Evolutionary conservation across 192 early-diverging fungal species (phyloP).

Genomic region (Coemansia pectinata): DNA sequence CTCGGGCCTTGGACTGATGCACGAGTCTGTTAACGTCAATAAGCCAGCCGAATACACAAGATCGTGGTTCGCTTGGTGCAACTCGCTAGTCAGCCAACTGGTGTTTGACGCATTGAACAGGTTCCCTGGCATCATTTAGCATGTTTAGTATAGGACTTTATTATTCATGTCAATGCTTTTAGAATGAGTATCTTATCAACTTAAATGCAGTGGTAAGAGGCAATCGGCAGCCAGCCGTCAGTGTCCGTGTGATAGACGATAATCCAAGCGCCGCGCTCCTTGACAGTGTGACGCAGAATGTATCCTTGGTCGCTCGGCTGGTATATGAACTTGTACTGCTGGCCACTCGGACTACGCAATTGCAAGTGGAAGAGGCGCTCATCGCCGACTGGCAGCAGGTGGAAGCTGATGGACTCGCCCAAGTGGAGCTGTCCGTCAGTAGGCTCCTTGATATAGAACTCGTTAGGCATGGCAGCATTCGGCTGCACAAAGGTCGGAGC

Average conservation of each 20-base stretch:
- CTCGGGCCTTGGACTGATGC: conserved; percentile 62
- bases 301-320: conserved; percentile 58
- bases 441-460: conserved; percentile 58
- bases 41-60: conserved; percentile 37
- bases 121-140: conserved; percentile 44
- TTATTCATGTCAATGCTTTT: too few relatives aligned
- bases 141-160: not conserved
- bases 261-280: conserved; percentile 58
- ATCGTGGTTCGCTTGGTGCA: conserved; percentile 53
- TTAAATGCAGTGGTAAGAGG: conserved; percentile 45
- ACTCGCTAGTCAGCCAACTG: conserved; percentile 38
- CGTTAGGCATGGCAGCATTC: conserved; percentile 43
- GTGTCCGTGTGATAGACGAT: conserved; percentile 55
- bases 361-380: conserved; percentile 55
- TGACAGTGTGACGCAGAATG: conserved; percentile 52
- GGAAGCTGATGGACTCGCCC: conserved; percentile 52
- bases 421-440: conserved; percentile 40
- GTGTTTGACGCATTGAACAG: conserved; percentile 34
- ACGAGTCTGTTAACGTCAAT: conserved; percentile 62
- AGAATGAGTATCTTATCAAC: not conserved
- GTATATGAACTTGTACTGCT: conserved; percentile 57
- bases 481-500: conserved; percentile 51
- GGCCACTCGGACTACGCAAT: conserved; percentile 51
- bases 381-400: conserved; percentile 53
- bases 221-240: conserved; percentile 56